Base-by-base conservation (phyloP, 805 yeast species). In the Candida mattraensis region DNA sequence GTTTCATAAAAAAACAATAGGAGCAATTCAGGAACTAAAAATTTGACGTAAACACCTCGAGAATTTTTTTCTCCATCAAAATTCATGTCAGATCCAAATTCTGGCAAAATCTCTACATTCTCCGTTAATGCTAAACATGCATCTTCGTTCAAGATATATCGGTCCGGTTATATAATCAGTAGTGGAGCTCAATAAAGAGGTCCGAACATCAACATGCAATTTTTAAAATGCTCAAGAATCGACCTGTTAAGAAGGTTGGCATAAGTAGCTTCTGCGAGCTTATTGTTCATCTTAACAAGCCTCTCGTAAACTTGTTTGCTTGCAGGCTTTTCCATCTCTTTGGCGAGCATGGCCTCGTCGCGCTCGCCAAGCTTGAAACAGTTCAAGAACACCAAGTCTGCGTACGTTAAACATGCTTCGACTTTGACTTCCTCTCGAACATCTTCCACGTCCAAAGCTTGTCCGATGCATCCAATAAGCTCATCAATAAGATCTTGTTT, bases 171-270 rank as follows among this genome's bases (percentile, higher is more conserved):
- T n/a, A n/a, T n/a, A n/a, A n/a, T n/a, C n/a, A n/a, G n/a, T n/a
- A n/a, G n/a, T n/a, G 18, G 18, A 12, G 12, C 11, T 35, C 35
- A 38, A 13, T 18, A 21, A 22, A 45, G 35, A 5, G 53, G 51
- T 11, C 50, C 50, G 27, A 44, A 50, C 49, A 50, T 42, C 23
- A 50, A 30, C 20, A 24, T 24, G 16, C 41, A 37, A 29, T 47
- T 37, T 28, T 40, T 44, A 39, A 40, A 50, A 28, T 44, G 51
- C 8, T 48, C 55, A 11, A 50, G 21, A 7, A 50, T 20, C 5
- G 39, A 27, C 20, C 34, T 42, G 26, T 40, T 28, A 15, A 50
- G 42, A 5, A 18, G 13, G 1, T 13, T 30, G 1, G 24, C 23
- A 30, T 39, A 44, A 10, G 35, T 13, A 10, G 18, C 3, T 18